These are phyloP conservation scores for Peniophora sp. DNA, from an alignment of 1,284 basidiomycete species.

Conservation along the genomic window DNA sequence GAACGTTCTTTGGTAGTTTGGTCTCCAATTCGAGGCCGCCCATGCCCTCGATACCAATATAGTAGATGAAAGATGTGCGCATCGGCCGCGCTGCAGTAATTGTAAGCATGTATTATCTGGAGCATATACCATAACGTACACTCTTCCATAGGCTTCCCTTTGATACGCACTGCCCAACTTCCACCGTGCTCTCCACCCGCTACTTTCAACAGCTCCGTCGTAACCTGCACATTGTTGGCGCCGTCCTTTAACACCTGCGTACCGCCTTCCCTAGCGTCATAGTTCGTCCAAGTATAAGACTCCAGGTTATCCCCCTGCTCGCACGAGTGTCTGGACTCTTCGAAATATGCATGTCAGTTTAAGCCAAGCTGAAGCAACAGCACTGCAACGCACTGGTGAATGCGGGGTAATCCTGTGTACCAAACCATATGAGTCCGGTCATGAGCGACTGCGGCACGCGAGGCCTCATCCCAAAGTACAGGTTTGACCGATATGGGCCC, in stretches of 20 bases:
- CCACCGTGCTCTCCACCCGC: constrained; percentile 74
- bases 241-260: constrained; percentile 79
- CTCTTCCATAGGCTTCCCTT: constrained; percentile 70
- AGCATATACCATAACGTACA: constrained; percentile 30
- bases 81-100: constrained; percentile 38
- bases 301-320: constrained; percentile 80
- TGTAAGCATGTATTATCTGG: constrained; percentile 2
- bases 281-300: constrained; percentile 82
- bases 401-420: constrained; percentile 73
- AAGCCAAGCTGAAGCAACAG: constrained; percentile 3
- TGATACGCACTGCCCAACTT: constrained; percentile 86
- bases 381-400: constrained; percentile 43
- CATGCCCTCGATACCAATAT: constrained; percentile 80
- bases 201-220: constrained; percentile 80
- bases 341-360: constrained; percentile 8
- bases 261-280: constrained; percentile 81
- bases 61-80: constrained; percentile 74
- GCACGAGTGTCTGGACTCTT: constrained; percentile 83
- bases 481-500: constrained; percentile 86
- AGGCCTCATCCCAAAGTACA: constrained; percentile 89
- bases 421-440: constrained; percentile 91
- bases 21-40: constrained; percentile 77
- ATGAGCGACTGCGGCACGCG: constrained; percentile 80
- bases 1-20: constrained; percentile 64
- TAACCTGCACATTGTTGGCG: constrained; percentile 78